These are phyloP conservation scores for Coccinonectria pachysandricola DNA, from an alignment of 2,329 filamentous ascomycete genomes.

Conservation along the genomic window DNA sequence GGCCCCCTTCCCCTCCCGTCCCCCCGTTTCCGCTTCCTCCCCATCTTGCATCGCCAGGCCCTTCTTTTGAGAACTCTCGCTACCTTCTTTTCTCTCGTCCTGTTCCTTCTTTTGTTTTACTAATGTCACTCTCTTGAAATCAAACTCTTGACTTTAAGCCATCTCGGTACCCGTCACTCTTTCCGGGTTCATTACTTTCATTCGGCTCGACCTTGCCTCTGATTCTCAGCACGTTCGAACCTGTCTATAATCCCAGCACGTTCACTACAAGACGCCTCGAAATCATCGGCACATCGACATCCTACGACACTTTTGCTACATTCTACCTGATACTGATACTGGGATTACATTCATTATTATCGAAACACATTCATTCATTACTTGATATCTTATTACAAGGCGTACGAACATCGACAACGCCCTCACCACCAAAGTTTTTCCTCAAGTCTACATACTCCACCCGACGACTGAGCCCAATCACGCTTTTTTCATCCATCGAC, in stretches of 20 bases:
- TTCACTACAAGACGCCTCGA: too few relatives aligned
- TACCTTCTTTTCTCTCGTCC: conserved; percentile 25
- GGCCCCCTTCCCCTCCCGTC: conserved; percentile 28
- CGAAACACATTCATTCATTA: conserved; percentile 13
- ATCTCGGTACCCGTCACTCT: conserved; percentile 40
- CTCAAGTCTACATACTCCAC: too few relatives aligned
- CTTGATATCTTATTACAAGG: too few relatives aligned
- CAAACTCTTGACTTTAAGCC: conserved; percentile 24
- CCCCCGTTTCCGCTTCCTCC: conserved; percentile 26
- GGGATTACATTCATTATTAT: conserved; percentile 24
- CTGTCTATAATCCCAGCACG: conserved; percentile 11
- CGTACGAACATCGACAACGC: too few relatives aligned
- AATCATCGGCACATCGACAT: conserved; percentile 10
- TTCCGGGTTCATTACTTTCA: conserved; percentile 38
- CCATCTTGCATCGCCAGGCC: conserved; percentile 24
- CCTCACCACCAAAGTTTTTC: too few relatives aligned
- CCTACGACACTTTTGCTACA: conserved; percentile 10
- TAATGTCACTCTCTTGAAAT: conserved; percentile 42
- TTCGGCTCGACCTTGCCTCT: conserved; percentile 23
- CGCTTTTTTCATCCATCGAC: too few relatives aligned
- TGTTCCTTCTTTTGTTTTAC: conserved; percentile 36
- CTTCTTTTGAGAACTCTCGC: conserved; percentile 29
- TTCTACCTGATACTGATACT: conserved; percentile 12
- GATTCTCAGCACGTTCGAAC: conserved; percentile 10
- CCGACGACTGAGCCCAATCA: conserved; percentile 5